A percentile compares a stretch with the other conserved stretches of the same genome.
Conservation (phyloP, 139 green algal genomes). For the Chloropicon primus region DNA sequence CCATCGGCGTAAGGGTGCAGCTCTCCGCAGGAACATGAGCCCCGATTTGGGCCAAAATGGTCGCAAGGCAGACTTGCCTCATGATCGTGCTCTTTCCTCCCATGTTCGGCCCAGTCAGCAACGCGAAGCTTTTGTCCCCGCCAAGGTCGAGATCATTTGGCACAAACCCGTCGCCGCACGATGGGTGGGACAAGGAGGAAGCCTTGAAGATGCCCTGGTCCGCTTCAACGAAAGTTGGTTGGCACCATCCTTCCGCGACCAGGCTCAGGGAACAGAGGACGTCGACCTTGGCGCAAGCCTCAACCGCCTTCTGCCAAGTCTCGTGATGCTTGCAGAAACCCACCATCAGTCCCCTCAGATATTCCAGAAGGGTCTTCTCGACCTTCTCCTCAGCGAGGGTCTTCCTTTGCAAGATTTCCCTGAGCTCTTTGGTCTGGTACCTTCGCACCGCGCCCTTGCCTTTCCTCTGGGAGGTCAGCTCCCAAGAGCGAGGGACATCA, state of each 20-base stretch:
- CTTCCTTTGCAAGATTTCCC: background rate
- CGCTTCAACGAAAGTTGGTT: background rate
- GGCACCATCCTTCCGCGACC: background rate
- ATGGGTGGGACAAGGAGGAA: background rate
- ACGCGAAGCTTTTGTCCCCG: slow-evolving; percentile 30
- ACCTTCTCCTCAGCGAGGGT: background rate
- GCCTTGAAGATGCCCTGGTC: background rate
- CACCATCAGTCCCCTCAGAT: background rate
- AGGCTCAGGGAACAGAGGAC: background rate
- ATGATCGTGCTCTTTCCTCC: slow-evolving; percentile 92
- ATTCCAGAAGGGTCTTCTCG: background rate
- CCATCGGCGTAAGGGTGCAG: slow-evolving; percentile 40
- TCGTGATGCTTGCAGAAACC: background rate
- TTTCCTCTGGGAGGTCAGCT: background rate
- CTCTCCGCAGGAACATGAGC: slow-evolving; percentile 71
- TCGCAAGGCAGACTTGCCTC: slow-evolving; percentile 63
- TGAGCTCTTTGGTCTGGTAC: background rate
- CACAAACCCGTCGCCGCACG: slow-evolving; percentile 57
- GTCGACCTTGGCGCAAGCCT: background rate
- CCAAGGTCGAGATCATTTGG: slow-evolving; percentile 86
- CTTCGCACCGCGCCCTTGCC: background rate
- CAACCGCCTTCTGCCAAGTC: background rate
- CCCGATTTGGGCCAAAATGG: slow-evolving; percentile 81
- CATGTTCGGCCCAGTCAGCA: slow-evolving; percentile 90
- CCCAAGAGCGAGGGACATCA: background rate